Evolutionary conservation across 2,329 filamentous ascomycete genomes (phyloP), one percentile per base, ranked within the genome.

Genomic region (Epichloe gansuensis): DNA sequence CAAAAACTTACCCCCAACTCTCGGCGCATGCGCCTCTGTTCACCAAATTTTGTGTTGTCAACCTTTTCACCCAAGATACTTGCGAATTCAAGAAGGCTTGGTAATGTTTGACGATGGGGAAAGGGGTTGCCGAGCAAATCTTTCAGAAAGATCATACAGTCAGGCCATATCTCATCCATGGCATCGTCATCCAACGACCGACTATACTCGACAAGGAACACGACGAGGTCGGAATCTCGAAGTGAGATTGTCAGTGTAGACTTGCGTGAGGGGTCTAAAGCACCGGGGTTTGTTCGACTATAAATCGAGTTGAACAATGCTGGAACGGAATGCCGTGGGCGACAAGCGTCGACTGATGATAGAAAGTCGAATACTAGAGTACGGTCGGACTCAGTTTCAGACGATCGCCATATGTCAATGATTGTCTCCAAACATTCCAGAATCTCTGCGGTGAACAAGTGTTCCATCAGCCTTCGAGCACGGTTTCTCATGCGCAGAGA

Each of bases 151-250:
- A 85, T 80, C 61, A 90, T 89, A 65, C 91, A 98, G 64, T 98
- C 91, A 41, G 83, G 77, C 93, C 93, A 98, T 47, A 98, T 95
- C 68, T 98, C 93, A 61, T 98, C 93, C 78, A 96, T 91, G 15
- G 93, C 87, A 71, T 98, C 93, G 61, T 98, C 93, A 62, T 98
- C 93, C 12, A 97, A 74, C 0, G 90, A 93, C 34, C 80, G 80
- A 0, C 89, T 85, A 66, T 98, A 98, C 56, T 93, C 87, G 7
- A 95, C 87, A 44, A 97, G 69, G 65, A 98, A 98, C 8, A 85
- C 80, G 8, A 91, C 87, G 11, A 98, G 73, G 61, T 96, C 90
- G 0, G 81, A 79, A 61, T 96, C 89, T 51, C 82, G 82, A 9
- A 98, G 71, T 47, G 87, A 84, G 17, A 93, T 87, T 0, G 91